These are phyloP conservation scores for Hyphopichia homilentoma DNA, from an alignment of 805 yeast species.

Conservation along the genomic window DNA sequence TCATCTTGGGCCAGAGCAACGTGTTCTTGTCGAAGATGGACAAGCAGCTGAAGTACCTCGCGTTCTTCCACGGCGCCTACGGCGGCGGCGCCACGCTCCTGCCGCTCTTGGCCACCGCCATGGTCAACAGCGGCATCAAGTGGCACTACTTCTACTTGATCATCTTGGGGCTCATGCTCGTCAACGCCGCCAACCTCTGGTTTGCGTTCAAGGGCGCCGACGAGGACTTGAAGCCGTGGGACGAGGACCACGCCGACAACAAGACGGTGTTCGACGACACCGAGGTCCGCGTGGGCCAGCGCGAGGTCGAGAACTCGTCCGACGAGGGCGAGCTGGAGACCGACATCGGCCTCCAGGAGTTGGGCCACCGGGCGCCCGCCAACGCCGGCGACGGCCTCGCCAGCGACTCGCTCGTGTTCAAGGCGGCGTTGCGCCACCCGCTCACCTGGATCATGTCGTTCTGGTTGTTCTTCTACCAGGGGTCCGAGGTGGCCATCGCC, in stretches of 20 bases:
- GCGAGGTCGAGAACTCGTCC: constrained; percentile 1
- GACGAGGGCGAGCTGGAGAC: constrained; percentile 2
- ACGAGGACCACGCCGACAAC: no score
- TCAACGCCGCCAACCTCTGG: constrained; percentile 7
- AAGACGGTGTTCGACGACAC: no score
- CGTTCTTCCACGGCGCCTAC: constrained; percentile 18
- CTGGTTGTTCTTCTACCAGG: constrained; percentile 60
- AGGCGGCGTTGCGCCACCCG: constrained; percentile 34
- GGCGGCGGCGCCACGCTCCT: constrained; percentile 24
- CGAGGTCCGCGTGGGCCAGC: neutral
- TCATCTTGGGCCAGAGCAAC: constrained; percentile 17
- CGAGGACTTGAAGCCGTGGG: constrained; percentile 18
- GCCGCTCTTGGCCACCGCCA: constrained; percentile 20
- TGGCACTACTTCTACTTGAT: constrained; percentile 22
- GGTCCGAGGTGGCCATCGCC: constrained; percentile 65
- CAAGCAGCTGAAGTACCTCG: constrained; percentile 12
- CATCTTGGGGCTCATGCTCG: constrained; percentile 14
- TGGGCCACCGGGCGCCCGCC: constrained; percentile 1
- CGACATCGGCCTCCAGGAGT: constrained; percentile 1
- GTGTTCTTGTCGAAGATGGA: constrained; percentile 17
- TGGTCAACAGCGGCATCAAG: constrained; percentile 14
- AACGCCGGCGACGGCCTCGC: no score
- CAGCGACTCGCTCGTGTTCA: neutral
- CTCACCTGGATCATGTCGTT: constrained; percentile 48
- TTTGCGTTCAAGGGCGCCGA: constrained; percentile 15